phyloP scores from a whole-genome alignment of 1,139 yeast genomes.

The Nakaseomyces bracarensis region DNA sequence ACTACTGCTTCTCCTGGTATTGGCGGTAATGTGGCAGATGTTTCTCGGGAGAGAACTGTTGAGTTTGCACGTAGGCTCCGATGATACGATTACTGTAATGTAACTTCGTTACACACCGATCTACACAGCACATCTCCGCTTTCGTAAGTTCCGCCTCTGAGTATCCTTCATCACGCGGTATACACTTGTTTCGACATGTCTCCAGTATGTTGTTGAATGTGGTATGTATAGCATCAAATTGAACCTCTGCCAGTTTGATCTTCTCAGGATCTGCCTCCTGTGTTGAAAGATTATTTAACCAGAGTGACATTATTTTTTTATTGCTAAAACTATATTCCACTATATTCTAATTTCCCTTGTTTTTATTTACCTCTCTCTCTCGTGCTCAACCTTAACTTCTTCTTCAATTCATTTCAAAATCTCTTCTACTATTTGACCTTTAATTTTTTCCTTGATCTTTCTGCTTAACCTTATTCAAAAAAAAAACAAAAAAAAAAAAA shows the following conservation, averaged over 20 bases:
- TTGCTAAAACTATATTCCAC: neutral
- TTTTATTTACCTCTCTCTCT: neutral
- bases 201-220: constrained; percentile 54
- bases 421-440: too few relatives aligned
- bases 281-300: constrained; percentile 40
- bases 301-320: constrained; percentile 47
- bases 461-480: too few relatives aligned
- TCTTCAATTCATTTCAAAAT: too few relatives aligned
- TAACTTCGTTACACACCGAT: constrained; percentile 70
- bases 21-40: constrained; percentile 23
- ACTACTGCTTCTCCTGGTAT: constrained; percentile 9
- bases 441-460: too few relatives aligned
- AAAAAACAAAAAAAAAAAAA: too few relatives aligned
- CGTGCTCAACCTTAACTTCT: too few relatives aligned
- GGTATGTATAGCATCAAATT: constrained; percentile 61
- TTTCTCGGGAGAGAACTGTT: constrained; percentile 26
- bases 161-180: constrained; percentile 50
- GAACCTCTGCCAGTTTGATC: constrained; percentile 64
- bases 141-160: constrained; percentile 74
- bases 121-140: constrained; percentile 69
- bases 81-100: constrained; percentile 55
- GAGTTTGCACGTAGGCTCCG: constrained; percentile 43
- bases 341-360: neutral
- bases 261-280: constrained; percentile 58
- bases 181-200: constrained; percentile 62